Evolutionary conservation across 2,329 filamentous ascomycete species (phyloP).

Genomic region (Alternaria sp.): DNA sequence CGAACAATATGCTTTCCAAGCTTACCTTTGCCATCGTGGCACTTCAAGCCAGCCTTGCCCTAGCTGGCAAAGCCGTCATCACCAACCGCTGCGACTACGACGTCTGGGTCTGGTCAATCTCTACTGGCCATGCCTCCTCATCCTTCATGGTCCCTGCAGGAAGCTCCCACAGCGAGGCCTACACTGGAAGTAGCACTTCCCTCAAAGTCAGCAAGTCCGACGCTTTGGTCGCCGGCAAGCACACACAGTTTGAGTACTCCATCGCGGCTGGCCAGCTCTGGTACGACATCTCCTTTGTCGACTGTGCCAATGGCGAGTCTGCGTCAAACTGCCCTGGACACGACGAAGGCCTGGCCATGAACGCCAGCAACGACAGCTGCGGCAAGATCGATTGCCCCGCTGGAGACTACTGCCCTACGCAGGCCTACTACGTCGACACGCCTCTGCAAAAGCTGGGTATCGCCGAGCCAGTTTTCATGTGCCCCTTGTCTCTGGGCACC

Average conservation of each 20-base stretch:
- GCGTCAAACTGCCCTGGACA: slow-evolving; percentile 35
- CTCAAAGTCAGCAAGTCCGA: slow-evolving; percentile 40
- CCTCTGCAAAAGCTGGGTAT: slow-evolving; percentile 33
- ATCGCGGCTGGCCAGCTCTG: slow-evolving; percentile 29
- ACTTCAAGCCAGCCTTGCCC: slow-evolving; percentile 28
- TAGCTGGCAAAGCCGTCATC: slow-evolving; percentile 36
- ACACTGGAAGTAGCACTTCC: slow-evolving; percentile 28
- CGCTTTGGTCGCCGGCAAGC: slow-evolving; percentile 26
- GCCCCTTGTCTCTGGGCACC: slow-evolving; percentile 21
- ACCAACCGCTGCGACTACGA: slow-evolving; percentile 39
- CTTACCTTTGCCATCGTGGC: slow-evolving; percentile 23
- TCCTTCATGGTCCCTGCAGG: slow-evolving; percentile 28
- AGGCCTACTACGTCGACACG: slow-evolving; percentile 37
- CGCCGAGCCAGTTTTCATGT: slow-evolving; percentile 36
- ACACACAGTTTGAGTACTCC: slow-evolving; percentile 43
- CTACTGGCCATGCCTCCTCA: slow-evolving; percentile 15
- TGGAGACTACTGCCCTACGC: slow-evolving; percentile 36
- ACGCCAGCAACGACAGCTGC: slow-evolving; percentile 18
- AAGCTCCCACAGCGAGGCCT: slow-evolving; percentile 30
- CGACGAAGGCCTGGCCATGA: slow-evolving; percentile 32
- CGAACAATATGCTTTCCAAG: slow-evolving; percentile 30
- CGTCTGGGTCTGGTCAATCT: slow-evolving; percentile 38
- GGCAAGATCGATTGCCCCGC: slow-evolving; percentile 23
- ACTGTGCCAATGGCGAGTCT: slow-evolving; percentile 35
- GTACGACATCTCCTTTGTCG: slow-evolving; percentile 42